These are phyloP conservation scores for Staphylotrichum longicolle DNA, from an alignment of 495 filamentous ascomycete species.

Conservation along the genomic window DNA sequence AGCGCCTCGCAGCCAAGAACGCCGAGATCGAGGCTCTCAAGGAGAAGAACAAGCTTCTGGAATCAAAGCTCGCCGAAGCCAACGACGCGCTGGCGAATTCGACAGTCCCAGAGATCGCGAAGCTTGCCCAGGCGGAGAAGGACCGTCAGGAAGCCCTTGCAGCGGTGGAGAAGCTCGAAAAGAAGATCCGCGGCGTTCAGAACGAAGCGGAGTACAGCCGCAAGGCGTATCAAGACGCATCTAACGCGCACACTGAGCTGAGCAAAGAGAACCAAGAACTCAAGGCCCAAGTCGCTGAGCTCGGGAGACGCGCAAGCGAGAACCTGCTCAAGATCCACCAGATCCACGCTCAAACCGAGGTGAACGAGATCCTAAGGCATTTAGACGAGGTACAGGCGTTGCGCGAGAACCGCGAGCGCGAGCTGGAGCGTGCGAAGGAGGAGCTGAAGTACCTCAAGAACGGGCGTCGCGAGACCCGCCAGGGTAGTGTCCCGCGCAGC, in stretches of 20 bases:
- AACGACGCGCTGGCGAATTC: constrained; percentile 48
- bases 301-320: constrained; percentile 51
- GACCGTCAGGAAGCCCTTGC: constrained; percentile 30
- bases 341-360: constrained; percentile 46
- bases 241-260: constrained; percentile 51
- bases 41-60: constrained; percentile 47
- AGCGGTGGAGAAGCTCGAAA: constrained; percentile 43
- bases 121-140: constrained; percentile 46
- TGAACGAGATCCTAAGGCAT: constrained; percentile 29
- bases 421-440: constrained; percentile 44
- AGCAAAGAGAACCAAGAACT: constrained; percentile 52
- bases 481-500: constrained; percentile 50
- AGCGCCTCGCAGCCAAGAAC: constrained; percentile 40
- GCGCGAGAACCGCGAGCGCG: constrained; percentile 58
- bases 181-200: constrained; percentile 39
- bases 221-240: constrained; percentile 62
- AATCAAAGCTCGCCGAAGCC: constrained; percentile 50
- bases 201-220: constrained; percentile 59
- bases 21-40: constrained; percentile 49
- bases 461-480: constrained; percentile 50
- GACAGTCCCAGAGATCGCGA: constrained; percentile 48
- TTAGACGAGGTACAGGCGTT: constrained; percentile 56
- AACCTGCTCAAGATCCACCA: constrained; percentile 53
- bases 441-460: constrained; percentile 44
- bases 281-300: constrained; percentile 43